These are phyloP conservation scores for Ceriops tagal DNA, from an alignment of 345 rosid species.

Conservation along the genomic window DNA sequence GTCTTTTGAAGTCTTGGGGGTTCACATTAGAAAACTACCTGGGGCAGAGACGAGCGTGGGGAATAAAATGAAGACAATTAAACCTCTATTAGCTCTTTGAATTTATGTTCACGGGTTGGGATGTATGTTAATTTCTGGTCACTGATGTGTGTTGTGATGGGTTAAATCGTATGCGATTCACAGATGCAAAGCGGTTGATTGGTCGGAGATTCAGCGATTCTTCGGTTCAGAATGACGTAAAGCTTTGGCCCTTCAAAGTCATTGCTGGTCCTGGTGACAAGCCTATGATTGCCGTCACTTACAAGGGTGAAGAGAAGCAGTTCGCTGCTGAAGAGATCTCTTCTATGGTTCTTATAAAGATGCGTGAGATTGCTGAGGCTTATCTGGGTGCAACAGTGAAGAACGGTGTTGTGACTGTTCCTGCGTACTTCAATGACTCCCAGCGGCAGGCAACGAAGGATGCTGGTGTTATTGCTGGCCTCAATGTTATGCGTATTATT, in stretches of 20 bases:
- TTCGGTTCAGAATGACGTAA: constrained; percentile 18
- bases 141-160: not conserved
- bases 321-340: constrained; percentile 28
- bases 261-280: constrained; percentile 22
- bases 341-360: constrained; percentile 24
- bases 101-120: too few species aligned
- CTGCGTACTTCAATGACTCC: constrained; percentile 30
- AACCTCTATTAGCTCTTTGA: too few species aligned
- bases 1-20: too few species aligned
- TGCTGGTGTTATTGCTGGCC: constrained; percentile 25
- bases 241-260: constrained; percentile 26
- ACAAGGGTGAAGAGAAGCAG: constrained; percentile 28
- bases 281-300: constrained; percentile 26
- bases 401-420: constrained; percentile 26
- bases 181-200: constrained; percentile 31
- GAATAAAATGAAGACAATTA: too few species aligned
- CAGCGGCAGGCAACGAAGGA: constrained; percentile 28
- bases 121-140: too few species aligned
- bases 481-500: constrained; percentile 23
- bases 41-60: too few species aligned
- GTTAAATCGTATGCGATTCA: not conserved
- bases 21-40: too few species aligned
- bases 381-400: constrained; percentile 17
- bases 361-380: constrained; percentile 29
- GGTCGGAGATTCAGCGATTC: constrained; percentile 23